Conservation (phyloP, 2,329 filamentous ascomycete species). For the Diaporthe nobilis region DNA sequence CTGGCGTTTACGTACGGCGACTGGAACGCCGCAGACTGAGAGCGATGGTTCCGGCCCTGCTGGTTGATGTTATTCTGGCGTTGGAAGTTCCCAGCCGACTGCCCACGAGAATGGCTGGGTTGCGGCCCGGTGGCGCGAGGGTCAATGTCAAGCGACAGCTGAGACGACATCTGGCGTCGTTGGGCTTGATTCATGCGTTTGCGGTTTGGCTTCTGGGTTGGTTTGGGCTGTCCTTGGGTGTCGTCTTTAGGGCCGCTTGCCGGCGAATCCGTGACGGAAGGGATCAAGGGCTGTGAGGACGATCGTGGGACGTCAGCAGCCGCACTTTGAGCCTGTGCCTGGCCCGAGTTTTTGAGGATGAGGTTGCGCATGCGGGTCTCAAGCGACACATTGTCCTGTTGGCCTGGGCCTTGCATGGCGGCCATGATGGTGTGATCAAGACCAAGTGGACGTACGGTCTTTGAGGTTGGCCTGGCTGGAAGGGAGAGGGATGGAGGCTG, state of each 20-base stretch:
- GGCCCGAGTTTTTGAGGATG: slow-evolving; percentile 44
- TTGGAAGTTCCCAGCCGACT: slow-evolving; percentile 48
- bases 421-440: background rate
- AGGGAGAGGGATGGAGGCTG: background rate
- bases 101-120: slow-evolving; percentile 49
- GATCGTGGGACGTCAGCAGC: slow-evolving; percentile 4
- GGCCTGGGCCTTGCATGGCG: slow-evolving; percentile 34
- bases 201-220: slow-evolving; percentile 52
- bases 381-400: slow-evolving; percentile 41
- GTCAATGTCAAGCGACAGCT: slow-evolving; percentile 70
- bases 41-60: slow-evolving; percentile 47
- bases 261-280: slow-evolving; percentile 3
- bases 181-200: slow-evolving; percentile 75
- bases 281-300: slow-evolving; percentile 11
- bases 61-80: slow-evolving; percentile 47
- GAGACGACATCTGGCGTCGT: slow-evolving; percentile 73
- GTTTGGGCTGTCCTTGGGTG: slow-evolving; percentile 9
- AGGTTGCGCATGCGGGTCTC: slow-evolving; percentile 46
- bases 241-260: slow-evolving; percentile 2
- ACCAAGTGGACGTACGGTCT: background rate
- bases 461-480: background rate
- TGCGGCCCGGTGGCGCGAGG: slow-evolving; percentile 53
- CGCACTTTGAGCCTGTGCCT: slow-evolving; percentile 17
- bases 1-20: slow-evolving; percentile 47
- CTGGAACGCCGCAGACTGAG: slow-evolving; percentile 53